Percentiles rank a stretch among this genome's conserved stretches.
phyloP scores from a whole-genome alignment of 306 rosid species.

The Malus sylvestris region DNA sequence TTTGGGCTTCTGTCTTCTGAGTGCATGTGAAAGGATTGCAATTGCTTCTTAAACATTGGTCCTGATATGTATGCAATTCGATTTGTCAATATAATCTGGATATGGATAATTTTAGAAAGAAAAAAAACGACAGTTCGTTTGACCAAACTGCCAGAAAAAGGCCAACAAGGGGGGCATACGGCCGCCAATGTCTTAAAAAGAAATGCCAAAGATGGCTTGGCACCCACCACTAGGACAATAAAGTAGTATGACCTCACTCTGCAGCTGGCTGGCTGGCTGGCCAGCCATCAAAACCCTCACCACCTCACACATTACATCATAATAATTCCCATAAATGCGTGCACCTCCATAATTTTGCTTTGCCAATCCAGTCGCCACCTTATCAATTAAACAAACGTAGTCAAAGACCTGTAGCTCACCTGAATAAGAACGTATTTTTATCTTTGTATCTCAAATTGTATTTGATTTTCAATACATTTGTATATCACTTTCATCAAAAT shows the following conservation, averaged over 20 bases:
- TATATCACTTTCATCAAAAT: too few species aligned
- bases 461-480: too few species aligned
- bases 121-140: neutral
- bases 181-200: neutral
- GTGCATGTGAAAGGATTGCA: neutral
- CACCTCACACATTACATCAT: neutral
- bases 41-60: neutral
- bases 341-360: neutral
- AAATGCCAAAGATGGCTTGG: neutral
- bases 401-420: accelerated
- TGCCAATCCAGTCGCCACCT: neutral
- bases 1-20: neutral
- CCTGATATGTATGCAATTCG: neutral
- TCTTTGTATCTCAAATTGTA: too few species aligned
- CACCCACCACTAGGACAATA: neutral
- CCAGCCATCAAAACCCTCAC: neutral
- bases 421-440: too few species aligned
- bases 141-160: neutral
- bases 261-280: neutral
- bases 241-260: neutral
- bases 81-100: neutral
- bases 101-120: too few species aligned
- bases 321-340: neutral
- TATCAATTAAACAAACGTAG: neutral
- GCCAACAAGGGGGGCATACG: neutral